Base-by-base conservation (phyloP, 2,329 filamentous ascomycete genomes). In the Colletotrichum camelliae region DNA sequence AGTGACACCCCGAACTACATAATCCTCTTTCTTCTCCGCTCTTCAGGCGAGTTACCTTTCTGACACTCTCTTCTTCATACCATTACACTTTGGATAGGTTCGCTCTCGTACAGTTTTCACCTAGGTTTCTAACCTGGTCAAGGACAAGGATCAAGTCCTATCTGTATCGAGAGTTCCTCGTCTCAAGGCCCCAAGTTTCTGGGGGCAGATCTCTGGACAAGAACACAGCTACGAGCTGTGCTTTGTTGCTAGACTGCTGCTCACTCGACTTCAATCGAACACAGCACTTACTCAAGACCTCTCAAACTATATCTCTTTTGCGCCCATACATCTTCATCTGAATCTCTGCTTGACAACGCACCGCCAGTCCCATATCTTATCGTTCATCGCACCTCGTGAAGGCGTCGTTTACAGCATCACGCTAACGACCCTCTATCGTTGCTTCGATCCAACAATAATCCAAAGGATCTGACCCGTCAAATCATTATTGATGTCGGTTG, bases 401-500 rank as follows among this genome's bases (percentile, higher is more conserved):
- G 73, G 61, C 69, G 55, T 66, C 61, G 62, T 72, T 62, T 55
- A 64, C 67, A 68, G 52, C 72, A 66, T 48, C 72, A 52, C 67
- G 74, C 74, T 75, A 52, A 71, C 60, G 57, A 66, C 52, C 57
- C 69, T 35, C 29, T 35, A 37, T 58, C 58, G 64, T 13, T 29
- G 31, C 24, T 37, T 62, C 70, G 72, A 64, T 29, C 33, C 72
- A 65, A 64, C 70, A 73, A 13, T 27, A 74, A 73, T 60, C 77
- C 79, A 70, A 74, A 75, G 67, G 72, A 76, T 64, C 21, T 72
- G n/a, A 74, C 68, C 65, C 64, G 65, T 77, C 75, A 75, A 77
- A 78, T 83, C 87, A 81, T 88, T 80, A 88, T 90, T 90, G 88
- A 91, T 91, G 89, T 90, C 89, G 88, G 87, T 89, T 89, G 88